Conservation (phyloP, 2,329 filamentous ascomycete genomes). For the Fusarium napiforme region DNA sequence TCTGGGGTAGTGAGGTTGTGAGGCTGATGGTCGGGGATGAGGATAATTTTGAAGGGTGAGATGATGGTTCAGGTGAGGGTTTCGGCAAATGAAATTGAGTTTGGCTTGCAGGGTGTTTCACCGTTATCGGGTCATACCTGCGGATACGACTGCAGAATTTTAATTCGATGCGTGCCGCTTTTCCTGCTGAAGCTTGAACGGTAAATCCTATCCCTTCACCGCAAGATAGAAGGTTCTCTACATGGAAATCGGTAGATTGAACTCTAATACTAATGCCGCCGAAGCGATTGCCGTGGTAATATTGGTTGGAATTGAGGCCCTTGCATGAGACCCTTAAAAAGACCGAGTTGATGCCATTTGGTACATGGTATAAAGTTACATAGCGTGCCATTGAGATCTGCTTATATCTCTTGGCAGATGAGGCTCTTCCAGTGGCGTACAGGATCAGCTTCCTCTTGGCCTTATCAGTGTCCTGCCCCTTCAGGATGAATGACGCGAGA, state of each 20-base stretch:
- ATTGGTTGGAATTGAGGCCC: too few relatives aligned
- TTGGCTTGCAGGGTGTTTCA: rapidly evolving
- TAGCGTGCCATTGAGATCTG: background rate
- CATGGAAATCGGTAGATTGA: rapidly evolving
- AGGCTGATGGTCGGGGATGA: background rate
- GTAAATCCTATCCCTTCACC: rapidly evolving
- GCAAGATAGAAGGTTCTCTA: rapidly evolving
- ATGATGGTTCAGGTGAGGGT: too few relatives aligned
- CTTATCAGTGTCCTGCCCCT: background rate
- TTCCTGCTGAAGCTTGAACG: rapidly evolving
- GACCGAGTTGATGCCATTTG: background rate
- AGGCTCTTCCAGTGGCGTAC: background rate
- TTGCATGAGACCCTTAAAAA: background rate
- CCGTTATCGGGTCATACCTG: background rate
- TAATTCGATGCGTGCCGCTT: background rate
- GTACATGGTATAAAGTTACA: rapidly evolving
- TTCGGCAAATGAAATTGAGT: background rate
- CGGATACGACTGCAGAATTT: background rate
- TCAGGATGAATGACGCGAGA: rapidly evolving
- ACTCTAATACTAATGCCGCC: background rate
- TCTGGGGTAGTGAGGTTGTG: background rate
- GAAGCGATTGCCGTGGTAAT: rapidly evolving
- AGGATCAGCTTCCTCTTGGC: background rate
- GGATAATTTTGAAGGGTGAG: too few relatives aligned
- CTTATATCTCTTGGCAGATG: background rate